Evolutionary conservation across 2,329 filamentous ascomycete genomes (phyloP), one percentile per base, ranked within the genome.

Genomic region (Phaeosphaeria sp.): DNA sequence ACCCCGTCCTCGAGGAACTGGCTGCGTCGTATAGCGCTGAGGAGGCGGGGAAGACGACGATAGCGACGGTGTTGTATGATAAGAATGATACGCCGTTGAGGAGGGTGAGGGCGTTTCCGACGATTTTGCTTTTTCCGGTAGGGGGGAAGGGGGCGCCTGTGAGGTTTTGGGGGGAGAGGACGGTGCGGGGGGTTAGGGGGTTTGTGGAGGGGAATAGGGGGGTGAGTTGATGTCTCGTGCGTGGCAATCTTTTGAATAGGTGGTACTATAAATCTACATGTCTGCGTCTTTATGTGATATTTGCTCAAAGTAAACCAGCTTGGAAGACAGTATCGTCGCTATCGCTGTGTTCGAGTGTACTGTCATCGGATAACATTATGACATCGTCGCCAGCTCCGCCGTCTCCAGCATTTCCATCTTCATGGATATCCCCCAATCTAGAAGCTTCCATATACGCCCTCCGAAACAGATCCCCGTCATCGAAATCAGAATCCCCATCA

Each of bases 391-490:
- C 25, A 30, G 5, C 11, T 30, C 25, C 25, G 11, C 11, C 25
- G 25, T 30, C 25, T 5, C 11, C 25, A 30, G 5, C 25, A 30
- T 30, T 15, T 42, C 39, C 39, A 42, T 42, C 39, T 6, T 15
- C 39, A 17, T 17, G 5, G 6, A 4, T 42, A 6, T 11, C 25
- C 11, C 18, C 42, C 30, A 36, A 36, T 11, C 30, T 11, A 11
- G 30, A 36, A 11, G 30, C 30, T 18, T 36, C 25, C 2, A 49
- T 1, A 27, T 49, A 49, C 17, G 47, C 30, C 47, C 22, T 27
- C 10, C 47, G 27, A 21, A 49, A 49, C 47, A 49, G 22, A 22
- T 49, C 47, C 4, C 47, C 47, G 11, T 49, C 47, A 36, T 49
- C 47, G 17, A 39, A 27, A 22, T 11, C 13, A 3, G 47, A 49